Base-by-base conservation (phyloP, 352 stramenopile species). In the Poterioochromonas sp. region DNA sequence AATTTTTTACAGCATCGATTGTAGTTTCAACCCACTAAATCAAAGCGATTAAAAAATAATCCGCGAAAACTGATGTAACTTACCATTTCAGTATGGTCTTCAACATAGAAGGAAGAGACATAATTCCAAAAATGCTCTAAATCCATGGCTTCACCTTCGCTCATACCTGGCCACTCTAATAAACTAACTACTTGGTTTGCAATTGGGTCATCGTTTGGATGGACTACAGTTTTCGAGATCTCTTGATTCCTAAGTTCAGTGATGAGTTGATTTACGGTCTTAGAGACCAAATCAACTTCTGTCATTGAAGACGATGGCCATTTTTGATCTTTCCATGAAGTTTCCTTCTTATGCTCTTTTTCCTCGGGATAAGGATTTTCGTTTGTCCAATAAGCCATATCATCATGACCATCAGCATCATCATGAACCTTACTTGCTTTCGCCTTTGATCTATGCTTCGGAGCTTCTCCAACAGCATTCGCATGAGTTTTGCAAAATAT, bases 401-500 rank as follows among this genome's bases (percentile, higher is more conserved):
- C 11, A 68, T 58, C 47, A 26, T 58, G 15, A 58, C 15, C 15
- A 15, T 8, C 5, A 39, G 58, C 12, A 40, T 5, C 58, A 47
- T 12, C 34, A 47, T 15, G 8, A 22, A 8, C 34, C 11, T 5
- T 8, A 22, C 5, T 5, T 32, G 34, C 3, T 44, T 54, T 29
- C 1, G 0, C 22, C 40, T 35, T 74, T 54, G 11, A 34, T 40
- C n/a, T 51, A 22, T 18, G 39, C 40, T 74, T 74, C 15, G 22
- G 0, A 34, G 65, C 34, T 58, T 54, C 65, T 18, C 2, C 22
- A 18, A 74, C 65, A 26, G 65, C 5, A 34, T 15, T 35, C 40
- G 65, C 65, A 54, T 74, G 65, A 58, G 11, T 35, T 54, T 51
- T 54, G 40, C 65, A 74, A 74, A 74, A 74, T 5, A 74, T 54